Base-by-base conservation (phyloP, 2,329 filamentous ascomycete genomes). In the Chrysosphaeria jannelii region DNA sequence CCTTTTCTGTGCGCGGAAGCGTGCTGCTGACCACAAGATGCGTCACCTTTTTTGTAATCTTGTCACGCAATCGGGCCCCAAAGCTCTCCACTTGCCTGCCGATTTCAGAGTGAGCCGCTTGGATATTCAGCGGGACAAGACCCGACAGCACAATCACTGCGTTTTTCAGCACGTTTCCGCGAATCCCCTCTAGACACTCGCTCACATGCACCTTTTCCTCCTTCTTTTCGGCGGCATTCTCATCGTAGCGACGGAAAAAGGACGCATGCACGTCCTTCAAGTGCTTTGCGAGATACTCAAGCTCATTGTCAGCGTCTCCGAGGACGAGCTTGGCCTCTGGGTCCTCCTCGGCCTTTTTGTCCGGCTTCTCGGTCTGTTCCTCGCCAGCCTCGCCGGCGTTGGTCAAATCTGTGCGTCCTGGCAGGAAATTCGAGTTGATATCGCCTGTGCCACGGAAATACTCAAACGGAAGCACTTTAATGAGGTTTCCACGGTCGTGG, bases 371-470 rank as follows among this genome's bases (percentile, higher is more conserved):
- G 7, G 7, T 19, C 7, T 19, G 7, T 7, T 19, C 17, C 7
- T 7, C 17, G 7, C 7, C 17, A 7, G n/a, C 17, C 7, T n/a
- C 17, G 17, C n/a, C 17, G 17, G 17, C 17, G 14, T 8, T 21
- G 5, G 57, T 29, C 13, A 58, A 42, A 35, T 66, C 53, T 34
- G 57, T 45, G 28, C 57, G 64, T 42, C 89, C 89, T 0, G 85
- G 85, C 24, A 97, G 44, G 39, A 93, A 97, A 39, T 75, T 90
- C 8, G 81, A 88, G 48, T 97, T 97, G 51, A 97, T 97, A 43
- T 97, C 85, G 30, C 85, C 85, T 31, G 91, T 90, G 10, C 85
- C 85, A 27, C 88, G 75, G 47, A 93, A 97, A 45, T 97, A 97
- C 41, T 93, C 81, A 41, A 90, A 97, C 0, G 81, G 76, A 2